phyloP scores from a whole-genome alignment of 192 early-diverging fungal genomes.

The Dissophora globulifera region DNA sequence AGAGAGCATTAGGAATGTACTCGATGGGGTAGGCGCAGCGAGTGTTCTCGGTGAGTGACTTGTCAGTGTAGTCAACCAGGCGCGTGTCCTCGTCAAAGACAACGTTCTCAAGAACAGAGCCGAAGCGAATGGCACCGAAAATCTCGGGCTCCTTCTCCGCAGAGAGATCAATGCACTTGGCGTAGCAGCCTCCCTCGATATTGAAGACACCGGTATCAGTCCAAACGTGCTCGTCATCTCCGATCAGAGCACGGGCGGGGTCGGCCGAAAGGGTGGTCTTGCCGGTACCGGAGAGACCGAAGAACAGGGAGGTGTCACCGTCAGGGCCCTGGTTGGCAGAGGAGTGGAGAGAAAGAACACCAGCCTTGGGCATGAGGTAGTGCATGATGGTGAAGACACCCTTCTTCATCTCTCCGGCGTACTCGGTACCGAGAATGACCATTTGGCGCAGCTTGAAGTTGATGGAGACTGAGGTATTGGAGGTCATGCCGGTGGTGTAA shows the following conservation, averaged over 20 bases:
- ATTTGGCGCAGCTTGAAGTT: constrained; percentile 95
- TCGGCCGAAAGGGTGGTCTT: constrained; percentile 99
- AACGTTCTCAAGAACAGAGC: constrained; percentile 95
- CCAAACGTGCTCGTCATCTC: constrained; percentile 99
- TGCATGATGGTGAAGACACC: constrained; percentile 98
- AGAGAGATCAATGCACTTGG: constrained; percentile 95
- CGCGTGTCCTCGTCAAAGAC: constrained; percentile 80
- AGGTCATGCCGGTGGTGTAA: constrained; percentile 96
- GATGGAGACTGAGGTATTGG: constrained; percentile 89
- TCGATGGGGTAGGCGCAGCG: constrained; percentile 96
- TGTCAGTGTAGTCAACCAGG: constrained; percentile 85
- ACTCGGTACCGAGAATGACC: constrained; percentile 98
- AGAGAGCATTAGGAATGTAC: constrained; percentile 91
- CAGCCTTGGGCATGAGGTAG: constrained; percentile 96
- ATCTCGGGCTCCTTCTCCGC: constrained; percentile 99
- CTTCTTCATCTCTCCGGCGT: constrained; percentile 99
- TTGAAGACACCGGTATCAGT: constrained; percentile 96
- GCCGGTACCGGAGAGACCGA: constrained; percentile 96
- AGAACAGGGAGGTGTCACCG: constrained; percentile 97
- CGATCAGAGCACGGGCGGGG: constrained; percentile 92
- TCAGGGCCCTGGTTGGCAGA: constrained; percentile 93
- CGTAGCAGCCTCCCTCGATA: constrained; percentile 99
- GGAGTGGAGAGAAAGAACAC: constrained; percentile 90
- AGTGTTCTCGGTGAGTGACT: constrained; percentile 92
- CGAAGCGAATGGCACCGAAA: constrained; percentile 93